These are phyloP conservation scores for Akanthomyces lecanii DNA, from an alignment of 2,329 filamentous ascomycete species.

Conservation along the genomic window DNA sequence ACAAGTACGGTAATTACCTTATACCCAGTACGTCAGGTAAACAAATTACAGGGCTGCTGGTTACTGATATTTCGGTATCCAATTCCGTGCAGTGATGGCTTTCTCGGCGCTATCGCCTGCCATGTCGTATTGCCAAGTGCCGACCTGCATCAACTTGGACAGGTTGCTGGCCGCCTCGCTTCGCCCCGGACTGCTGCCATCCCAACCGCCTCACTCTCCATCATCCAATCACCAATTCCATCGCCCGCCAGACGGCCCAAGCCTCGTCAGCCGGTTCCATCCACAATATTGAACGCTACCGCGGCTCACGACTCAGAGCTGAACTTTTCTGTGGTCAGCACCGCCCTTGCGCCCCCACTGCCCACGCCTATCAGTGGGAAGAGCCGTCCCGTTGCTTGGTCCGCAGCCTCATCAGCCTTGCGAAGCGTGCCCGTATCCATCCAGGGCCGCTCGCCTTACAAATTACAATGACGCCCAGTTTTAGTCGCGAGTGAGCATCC, in stretches of 20 bases:
- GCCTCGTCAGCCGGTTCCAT: not conserved
- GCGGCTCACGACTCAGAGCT: slow-evolving; percentile 3
- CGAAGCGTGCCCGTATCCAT: not conserved
- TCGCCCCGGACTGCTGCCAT: not conserved
- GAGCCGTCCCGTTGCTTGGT: slow-evolving; percentile 12
- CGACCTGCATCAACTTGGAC: not conserved
- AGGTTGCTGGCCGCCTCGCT: not conserved
- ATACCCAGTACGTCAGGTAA: too few species aligned
- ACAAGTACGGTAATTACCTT: too few species aligned
- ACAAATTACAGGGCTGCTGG: too few species aligned
- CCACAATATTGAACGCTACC: slow-evolving; percentile 4
- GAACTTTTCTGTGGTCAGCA: slow-evolving; percentile 10
- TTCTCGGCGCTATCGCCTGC: not conserved
- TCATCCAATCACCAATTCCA: not conserved
- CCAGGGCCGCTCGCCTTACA: not conserved
- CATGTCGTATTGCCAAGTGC: not conserved
- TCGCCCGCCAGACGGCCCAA: not conserved
- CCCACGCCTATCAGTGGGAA: slow-evolving; percentile 7
- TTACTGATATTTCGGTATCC: too few species aligned
- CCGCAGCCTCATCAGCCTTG: slow-evolving; percentile 17
- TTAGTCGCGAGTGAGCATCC: not conserved
- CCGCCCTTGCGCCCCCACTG: slow-evolving; percentile 5
- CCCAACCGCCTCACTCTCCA: not conserved
- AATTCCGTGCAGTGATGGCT: too few species aligned
- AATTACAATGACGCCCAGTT: not conserved